A percentile compares a stretch with the other conserved stretches of the same genome.
Conservation (phyloP, 257 asterid species). For the Phtheirospermum japonicum region DNA sequence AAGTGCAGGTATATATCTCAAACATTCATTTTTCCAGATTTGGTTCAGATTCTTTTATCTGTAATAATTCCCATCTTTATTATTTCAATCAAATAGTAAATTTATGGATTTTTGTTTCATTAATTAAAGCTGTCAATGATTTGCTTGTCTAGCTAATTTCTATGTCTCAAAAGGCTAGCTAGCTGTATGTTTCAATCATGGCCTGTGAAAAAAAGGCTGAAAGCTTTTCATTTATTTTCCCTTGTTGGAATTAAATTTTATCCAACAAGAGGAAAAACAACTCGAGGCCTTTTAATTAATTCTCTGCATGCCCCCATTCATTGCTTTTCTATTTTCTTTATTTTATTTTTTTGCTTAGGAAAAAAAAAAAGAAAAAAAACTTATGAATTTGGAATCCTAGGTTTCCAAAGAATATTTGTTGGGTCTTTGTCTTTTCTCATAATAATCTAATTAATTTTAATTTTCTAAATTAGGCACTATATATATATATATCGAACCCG, state of each 20-base stretch:
- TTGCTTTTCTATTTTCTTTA: not conserved
- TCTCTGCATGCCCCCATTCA: not conserved
- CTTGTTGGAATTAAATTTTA: not conserved
- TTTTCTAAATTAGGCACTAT: too few relatives aligned
- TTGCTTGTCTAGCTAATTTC: constrained; percentile 39
- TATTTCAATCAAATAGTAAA: constrained; percentile 7
- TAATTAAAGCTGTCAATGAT: constrained; percentile 47
- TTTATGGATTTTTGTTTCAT: constrained; percentile 30
- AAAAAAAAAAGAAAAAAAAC: too few relatives aligned
- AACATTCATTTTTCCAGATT: constrained; percentile 41
- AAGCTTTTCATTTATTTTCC: constrained; percentile 20
- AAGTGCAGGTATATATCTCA: constrained; percentile 17
- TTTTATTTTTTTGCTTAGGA: not conserved
- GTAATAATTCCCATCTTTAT: too few relatives aligned
- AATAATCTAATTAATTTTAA: not conserved
- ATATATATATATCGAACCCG: too few relatives aligned
- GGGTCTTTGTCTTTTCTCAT: not conserved
- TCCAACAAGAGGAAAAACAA: not conserved
- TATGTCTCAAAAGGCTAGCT: constrained; percentile 36
- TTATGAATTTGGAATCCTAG: not conserved
- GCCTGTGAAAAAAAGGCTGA: not conserved
- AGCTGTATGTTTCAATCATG: constrained; percentile 36
- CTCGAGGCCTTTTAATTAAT: not conserved
- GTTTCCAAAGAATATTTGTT: not conserved
- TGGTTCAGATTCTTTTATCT: constrained; percentile 37